These are phyloP conservation scores for Curvularia hawaiiensis DNA, from an alignment of 2,329 filamentous ascomycete species.

Conservation along the genomic window DNA sequence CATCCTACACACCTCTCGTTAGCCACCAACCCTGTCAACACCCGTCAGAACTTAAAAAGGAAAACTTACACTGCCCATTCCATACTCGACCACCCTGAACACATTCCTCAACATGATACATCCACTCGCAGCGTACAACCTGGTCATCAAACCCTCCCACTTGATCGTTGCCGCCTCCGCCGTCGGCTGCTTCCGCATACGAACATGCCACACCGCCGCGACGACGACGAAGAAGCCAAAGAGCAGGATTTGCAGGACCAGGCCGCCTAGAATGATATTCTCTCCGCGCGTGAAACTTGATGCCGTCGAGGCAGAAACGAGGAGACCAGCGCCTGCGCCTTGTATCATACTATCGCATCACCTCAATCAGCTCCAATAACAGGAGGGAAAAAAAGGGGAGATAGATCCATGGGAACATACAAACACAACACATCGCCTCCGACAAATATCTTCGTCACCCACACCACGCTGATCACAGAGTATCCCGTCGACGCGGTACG, in stretches of 20 bases:
- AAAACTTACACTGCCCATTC: conserved; percentile 23
- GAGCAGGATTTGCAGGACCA: conserved; percentile 62
- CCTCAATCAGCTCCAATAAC: neutral
- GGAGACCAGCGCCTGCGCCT: conserved; percentile 53
- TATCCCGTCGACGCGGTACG: conserved; percentile 50
- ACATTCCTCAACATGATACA: conserved; percentile 55
- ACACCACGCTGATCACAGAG: conserved; percentile 51
- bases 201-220: conserved; percentile 56
- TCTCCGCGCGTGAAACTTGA: conserved; percentile 48
- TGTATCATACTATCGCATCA: conserved; percentile 47
- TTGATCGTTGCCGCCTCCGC: conserved; percentile 30
- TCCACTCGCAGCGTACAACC: conserved; percentile 47
- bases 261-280: conserved; percentile 61
- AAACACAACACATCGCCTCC: conserved; percentile 52
- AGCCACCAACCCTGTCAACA: neutral
- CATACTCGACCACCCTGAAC: conserved; percentile 57
- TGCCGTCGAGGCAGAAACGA: conserved; percentile 36
- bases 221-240: conserved; percentile 62
- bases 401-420: too few relatives aligned
- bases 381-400: neutral
- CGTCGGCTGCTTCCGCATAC: conserved; percentile 45
- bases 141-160: conserved; percentile 43
- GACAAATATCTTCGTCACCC: conserved; percentile 63
- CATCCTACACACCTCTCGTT: conserved; percentile 19
- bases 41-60: too few relatives aligned